These are phyloP conservation scores for Clitopilus passeckerianus DNA, from an alignment of 768 basidiomycete species.

Conservation along the genomic window DNA sequence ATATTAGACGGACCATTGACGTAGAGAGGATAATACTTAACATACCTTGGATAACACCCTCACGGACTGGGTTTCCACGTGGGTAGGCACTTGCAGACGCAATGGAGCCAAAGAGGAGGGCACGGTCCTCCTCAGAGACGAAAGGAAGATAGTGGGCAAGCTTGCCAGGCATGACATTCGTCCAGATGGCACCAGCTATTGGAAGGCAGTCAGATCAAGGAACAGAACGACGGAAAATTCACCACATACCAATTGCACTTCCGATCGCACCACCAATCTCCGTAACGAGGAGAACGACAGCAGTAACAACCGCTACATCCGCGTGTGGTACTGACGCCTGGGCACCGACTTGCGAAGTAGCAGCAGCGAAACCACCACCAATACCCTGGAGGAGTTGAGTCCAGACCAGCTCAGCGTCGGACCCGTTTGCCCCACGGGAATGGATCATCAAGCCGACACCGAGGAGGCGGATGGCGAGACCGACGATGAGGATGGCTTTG, in stretches of 20 bases:
- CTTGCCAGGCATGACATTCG: constrained; percentile 53
- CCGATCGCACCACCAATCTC: constrained; percentile 68
- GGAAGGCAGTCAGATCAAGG: not conserved
- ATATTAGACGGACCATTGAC: not conserved
- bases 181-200: constrained; percentile 62
- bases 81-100: constrained; percentile 42
- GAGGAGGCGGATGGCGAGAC: constrained; percentile 55
- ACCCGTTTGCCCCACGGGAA: constrained; percentile 57
- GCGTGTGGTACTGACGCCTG: constrained; percentile 62
- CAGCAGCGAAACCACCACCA: constrained; percentile 67
- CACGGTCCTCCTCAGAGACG: constrained; percentile 34
- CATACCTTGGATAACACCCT: constrained; percentile 56
- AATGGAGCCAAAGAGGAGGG: constrained; percentile 52
- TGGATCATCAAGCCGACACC: constrained; percentile 70
- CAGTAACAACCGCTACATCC: constrained; percentile 66
- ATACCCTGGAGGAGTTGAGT: constrained; percentile 71
- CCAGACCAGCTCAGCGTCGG: constrained; percentile 52
- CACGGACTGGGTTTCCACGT: constrained; percentile 51
- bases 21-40: constrained; percentile 4
- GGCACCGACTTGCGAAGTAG: constrained; percentile 52
- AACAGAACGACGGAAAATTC: not conserved
- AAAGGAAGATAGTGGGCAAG: constrained; percentile 52
- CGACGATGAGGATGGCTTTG: constrained; percentile 56
- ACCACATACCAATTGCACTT: constrained; percentile 49
- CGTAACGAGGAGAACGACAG: constrained; percentile 60